Conservation (phyloP, 495 filamentous ascomycete genomes). For the Neohortaea acidophila region DNA sequence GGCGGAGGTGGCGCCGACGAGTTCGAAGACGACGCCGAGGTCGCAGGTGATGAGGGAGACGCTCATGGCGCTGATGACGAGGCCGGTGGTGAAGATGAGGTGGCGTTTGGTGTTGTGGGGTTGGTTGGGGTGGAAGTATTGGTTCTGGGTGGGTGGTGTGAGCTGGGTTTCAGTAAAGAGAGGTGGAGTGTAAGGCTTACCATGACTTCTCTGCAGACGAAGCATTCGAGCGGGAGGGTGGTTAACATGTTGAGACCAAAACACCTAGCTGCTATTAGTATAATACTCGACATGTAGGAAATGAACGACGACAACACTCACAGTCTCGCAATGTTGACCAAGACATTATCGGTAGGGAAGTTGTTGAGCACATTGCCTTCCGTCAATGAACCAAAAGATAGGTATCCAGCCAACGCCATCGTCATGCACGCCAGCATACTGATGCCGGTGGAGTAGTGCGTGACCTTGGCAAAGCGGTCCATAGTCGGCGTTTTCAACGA, state of each 20-base stretch:
- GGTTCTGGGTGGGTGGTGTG: constrained; percentile 28
- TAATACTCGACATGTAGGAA: neutral
- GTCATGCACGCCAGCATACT: constrained; percentile 78
- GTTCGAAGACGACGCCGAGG: constrained; percentile 81
- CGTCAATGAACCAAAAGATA: constrained; percentile 83
- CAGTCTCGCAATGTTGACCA: constrained; percentile 89
- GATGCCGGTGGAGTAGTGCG: constrained; percentile 77
- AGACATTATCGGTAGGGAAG: constrained; percentile 72
- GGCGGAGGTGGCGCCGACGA: constrained; percentile 88
- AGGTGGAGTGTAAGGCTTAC: no score
- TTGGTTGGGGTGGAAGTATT: constrained; percentile 74
- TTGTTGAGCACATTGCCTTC: constrained; percentile 96
- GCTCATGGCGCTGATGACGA: constrained; percentile 66
- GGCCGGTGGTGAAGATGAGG: constrained; percentile 61
- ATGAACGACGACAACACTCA: constrained; percentile 23
- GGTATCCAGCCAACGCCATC: constrained; percentile 79
- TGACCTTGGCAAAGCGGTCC: constrained; percentile 81
- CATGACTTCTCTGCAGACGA: constrained; percentile 96
- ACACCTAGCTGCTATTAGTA: constrained; percentile 33
- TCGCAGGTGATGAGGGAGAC: constrained; percentile 77
- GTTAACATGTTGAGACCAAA: constrained; percentile 98
- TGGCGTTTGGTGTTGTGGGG: constrained; percentile 73
- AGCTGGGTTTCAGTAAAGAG: neutral
- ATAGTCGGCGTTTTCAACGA: constrained; percentile 87
- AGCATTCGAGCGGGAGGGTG: constrained; percentile 86